A percentile compares a stretch with the other conserved stretches of the same genome.
phyloP scores from a whole-genome alignment of 306 rosid genomes.

The Mimosa pudica region DNA sequence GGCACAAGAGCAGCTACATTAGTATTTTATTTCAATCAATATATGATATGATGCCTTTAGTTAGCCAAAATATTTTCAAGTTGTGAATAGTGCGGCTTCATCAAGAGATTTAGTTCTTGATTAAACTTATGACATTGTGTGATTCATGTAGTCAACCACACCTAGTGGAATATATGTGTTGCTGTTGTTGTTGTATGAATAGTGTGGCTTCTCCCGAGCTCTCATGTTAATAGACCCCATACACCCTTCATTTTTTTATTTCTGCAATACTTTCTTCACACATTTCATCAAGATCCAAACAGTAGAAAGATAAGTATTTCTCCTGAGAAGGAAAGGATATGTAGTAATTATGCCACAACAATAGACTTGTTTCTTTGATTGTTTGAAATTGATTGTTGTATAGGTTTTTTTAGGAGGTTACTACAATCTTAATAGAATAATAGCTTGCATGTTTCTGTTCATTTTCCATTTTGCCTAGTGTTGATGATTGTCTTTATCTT shows the following conservation, averaged over 20 bases:
- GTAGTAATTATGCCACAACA: constrained; percentile 15
- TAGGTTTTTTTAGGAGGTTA: constrained; percentile 26
- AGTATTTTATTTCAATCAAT: constrained; percentile 22
- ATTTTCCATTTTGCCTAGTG: neutral
- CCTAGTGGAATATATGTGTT: no score
- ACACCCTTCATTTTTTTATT: neutral
- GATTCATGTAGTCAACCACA: no score
- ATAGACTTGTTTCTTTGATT: constrained; percentile 13
- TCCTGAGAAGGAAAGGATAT: neutral
- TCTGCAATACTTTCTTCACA: neutral
- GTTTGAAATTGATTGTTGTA: constrained; percentile 1
- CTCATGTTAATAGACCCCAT: neutral
- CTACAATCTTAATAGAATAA: constrained; percentile 3
- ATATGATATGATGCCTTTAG: neutral
- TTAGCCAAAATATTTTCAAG: neutral
- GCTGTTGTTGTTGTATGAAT: neutral
- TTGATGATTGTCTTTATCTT: constrained; percentile 27
- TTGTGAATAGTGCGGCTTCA: no score
- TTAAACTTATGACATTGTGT: no score
- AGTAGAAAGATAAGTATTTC: neutral
- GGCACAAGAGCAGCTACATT: constrained; percentile 22
- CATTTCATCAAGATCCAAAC: neutral
- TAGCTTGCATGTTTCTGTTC: neutral
- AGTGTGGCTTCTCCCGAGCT: neutral
- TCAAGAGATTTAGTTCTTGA: no score